Conservation (phyloP, 1,284 basidiomycete genomes). For the Termitomyces sp. region DNA sequence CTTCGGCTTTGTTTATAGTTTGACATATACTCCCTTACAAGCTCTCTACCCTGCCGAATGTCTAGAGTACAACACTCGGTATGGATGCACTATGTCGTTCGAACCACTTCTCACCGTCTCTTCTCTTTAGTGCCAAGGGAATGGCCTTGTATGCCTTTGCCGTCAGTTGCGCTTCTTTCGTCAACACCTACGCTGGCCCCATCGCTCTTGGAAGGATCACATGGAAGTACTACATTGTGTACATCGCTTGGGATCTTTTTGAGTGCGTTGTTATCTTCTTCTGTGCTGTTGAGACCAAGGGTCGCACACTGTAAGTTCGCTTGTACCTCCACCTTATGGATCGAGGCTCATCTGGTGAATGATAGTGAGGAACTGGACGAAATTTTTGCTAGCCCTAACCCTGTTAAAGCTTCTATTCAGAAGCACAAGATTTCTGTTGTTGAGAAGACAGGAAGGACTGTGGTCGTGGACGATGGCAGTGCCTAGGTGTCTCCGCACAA, state of each 20-base stretch:
- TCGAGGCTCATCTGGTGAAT: not conserved
- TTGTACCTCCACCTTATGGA: not conserved
- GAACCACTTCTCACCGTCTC: not conserved
- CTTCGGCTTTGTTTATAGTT: constrained; percentile 46
- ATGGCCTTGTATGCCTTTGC: constrained; percentile 46
- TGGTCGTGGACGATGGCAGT: constrained; percentile 18
- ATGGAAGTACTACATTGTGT: constrained; percentile 41
- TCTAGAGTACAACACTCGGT: constrained; percentile 50
- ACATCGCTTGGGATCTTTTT: constrained; percentile 35
- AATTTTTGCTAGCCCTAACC: constrained; percentile 35
- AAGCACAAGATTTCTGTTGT: constrained; percentile 35
- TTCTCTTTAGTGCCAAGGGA: constrained; percentile 43
- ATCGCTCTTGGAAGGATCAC: constrained; percentile 45
- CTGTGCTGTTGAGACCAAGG: constrained; percentile 37
- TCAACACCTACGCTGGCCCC: constrained; percentile 46
- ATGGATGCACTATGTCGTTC: constrained; percentile 2
- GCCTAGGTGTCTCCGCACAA: not conserved
- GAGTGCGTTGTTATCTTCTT: constrained; percentile 34
- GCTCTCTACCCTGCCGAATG: constrained; percentile 55
- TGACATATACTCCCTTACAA: constrained; percentile 50
- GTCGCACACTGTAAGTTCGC: constrained; percentile 34
- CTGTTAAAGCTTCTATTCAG: constrained; percentile 33
- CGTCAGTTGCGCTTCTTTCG: constrained; percentile 45
- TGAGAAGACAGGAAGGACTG: constrained; percentile 26
- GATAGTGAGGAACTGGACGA: constrained; percentile 38